Evolutionary conservation across 2,329 filamentous ascomycete genomes (phyloP).

Genomic region (Thielaviopsis populi): DNA sequence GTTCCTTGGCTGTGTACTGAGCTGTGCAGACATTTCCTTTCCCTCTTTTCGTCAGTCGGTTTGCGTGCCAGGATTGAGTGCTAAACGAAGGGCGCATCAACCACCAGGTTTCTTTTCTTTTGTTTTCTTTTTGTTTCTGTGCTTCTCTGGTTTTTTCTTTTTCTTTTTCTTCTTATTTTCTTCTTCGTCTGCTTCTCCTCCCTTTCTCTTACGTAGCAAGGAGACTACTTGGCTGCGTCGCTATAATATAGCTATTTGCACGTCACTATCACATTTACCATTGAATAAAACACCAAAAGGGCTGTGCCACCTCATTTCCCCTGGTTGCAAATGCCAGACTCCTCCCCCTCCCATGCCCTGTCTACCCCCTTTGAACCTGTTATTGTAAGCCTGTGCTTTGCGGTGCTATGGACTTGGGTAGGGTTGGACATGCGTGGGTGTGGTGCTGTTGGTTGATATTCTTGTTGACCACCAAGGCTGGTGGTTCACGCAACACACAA

Average conservation of each 20-base stretch:
- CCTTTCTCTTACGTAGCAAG: background rate
- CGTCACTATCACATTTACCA: background rate
- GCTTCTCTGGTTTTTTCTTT: background rate
- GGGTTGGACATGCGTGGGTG: background rate
- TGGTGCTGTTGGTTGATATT: no score
- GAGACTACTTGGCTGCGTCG: background rate
- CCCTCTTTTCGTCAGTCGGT: background rate
- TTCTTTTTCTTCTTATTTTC: background rate
- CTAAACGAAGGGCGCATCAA: background rate
- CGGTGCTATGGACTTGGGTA: background rate
- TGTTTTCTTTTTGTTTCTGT: background rate
- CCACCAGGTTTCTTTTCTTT: background rate
- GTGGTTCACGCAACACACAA: background rate
- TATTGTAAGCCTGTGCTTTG: background rate
- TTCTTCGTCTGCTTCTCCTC: background rate
- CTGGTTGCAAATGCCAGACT: background rate
- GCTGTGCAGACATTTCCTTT: background rate
- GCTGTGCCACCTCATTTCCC: constrained; percentile 5
- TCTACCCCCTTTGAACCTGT: background rate
- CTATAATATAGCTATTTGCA: background rate
- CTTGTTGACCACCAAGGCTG: no score
- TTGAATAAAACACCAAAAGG: background rate
- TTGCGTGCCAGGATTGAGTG: background rate
- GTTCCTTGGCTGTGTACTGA: background rate
- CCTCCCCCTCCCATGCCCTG: background rate